Evolutionary conservation across 2,329 filamentous ascomycete genomes (phyloP).

Genomic region (Diaporthe velutina): DNA sequence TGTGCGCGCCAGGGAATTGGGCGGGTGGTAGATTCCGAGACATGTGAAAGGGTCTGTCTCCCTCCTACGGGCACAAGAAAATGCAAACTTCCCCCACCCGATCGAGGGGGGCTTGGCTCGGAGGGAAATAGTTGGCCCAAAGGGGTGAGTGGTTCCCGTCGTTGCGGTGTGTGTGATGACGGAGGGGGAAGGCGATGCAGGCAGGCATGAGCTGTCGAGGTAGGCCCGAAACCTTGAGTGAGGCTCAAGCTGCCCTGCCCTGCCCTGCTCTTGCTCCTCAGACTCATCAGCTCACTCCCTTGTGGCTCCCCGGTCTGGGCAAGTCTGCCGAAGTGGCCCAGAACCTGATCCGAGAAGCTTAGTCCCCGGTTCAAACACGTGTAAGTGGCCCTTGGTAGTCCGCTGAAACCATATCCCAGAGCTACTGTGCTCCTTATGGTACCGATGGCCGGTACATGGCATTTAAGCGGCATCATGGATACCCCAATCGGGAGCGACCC

Average conservation of each 20-base stretch:
- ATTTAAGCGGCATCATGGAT: neutral
- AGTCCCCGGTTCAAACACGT: neutral
- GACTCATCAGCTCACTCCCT: neutral
- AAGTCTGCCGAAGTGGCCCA: neutral
- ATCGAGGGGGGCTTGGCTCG: slow-evolving; percentile 7
- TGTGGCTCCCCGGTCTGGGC: neutral
- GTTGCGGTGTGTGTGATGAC: slow-evolving; percentile 26
- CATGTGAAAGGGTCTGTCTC: neutral
- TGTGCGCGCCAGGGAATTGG: neutral
- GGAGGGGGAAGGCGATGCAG: neutral
- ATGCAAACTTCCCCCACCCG: slow-evolving; percentile 1
- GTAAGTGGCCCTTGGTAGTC: slow-evolving; percentile 6
- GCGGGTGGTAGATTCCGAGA: slow-evolving; percentile 17
- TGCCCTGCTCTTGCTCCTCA: neutral
- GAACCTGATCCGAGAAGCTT: slow-evolving; percentile 6
- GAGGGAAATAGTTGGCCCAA: too few species aligned
- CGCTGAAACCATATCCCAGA: slow-evolving; percentile 11
- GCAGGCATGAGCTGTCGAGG: slow-evolving; percentile 1
- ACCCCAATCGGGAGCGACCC: slow-evolving; percentile 10
- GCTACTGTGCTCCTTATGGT: neutral
- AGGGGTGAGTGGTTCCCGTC: neutral
- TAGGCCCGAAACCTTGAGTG: slow-evolving; percentile 17
- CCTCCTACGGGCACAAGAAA: neutral
- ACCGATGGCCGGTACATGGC: neutral
- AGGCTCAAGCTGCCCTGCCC: slow-evolving; percentile 8